Evolutionary conservation across 139 green algal genomes (phyloP).

Genomic region (Trebouxia sp.): DNA sequence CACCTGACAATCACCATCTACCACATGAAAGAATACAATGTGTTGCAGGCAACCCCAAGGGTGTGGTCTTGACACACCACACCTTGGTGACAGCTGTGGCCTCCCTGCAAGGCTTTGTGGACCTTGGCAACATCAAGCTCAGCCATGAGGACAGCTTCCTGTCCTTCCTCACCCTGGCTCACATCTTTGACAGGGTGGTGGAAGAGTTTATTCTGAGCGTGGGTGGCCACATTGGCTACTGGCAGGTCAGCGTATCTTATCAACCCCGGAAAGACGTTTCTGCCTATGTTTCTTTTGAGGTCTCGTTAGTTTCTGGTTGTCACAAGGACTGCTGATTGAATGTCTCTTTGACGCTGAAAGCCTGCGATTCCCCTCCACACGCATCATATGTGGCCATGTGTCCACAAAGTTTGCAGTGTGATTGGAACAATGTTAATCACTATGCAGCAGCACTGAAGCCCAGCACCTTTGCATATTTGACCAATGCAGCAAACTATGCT

Average conservation of each 20-base stretch:
- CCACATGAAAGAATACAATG: not conserved
- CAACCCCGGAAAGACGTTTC: too few species aligned
- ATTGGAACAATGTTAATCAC: constrained; percentile 75
- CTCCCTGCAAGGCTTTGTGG: constrained; percentile 32
- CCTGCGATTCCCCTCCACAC: too few species aligned
- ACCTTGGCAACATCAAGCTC: constrained; percentile 20
- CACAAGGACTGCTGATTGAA: too few species aligned
- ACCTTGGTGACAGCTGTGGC: constrained; percentile 47
- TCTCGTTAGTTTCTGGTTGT: too few species aligned
- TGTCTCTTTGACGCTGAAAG: too few species aligned
- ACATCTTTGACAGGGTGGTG: constrained; percentile 71
- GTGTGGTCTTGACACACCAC: constrained; percentile 61
- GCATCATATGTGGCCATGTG: too few species aligned
- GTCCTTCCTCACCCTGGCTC: constrained; percentile 70
- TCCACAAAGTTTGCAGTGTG: too few species aligned
- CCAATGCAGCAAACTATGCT: too few species aligned
- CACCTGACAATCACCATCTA: not conserved
- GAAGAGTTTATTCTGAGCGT: constrained; percentile 57
- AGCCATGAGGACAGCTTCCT: constrained; percentile 49
- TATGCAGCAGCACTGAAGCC: constrained; percentile 74
- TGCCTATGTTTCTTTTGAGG: too few species aligned
- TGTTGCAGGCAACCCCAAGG: constrained; percentile 60
- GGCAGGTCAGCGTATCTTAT: constrained; percentile 28
- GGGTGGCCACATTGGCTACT: constrained; percentile 70
- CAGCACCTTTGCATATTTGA: too few species aligned